phyloP scores from a whole-genome alignment of 2,329 filamentous ascomycete genomes.

The Elsinoe perseae region DNA sequence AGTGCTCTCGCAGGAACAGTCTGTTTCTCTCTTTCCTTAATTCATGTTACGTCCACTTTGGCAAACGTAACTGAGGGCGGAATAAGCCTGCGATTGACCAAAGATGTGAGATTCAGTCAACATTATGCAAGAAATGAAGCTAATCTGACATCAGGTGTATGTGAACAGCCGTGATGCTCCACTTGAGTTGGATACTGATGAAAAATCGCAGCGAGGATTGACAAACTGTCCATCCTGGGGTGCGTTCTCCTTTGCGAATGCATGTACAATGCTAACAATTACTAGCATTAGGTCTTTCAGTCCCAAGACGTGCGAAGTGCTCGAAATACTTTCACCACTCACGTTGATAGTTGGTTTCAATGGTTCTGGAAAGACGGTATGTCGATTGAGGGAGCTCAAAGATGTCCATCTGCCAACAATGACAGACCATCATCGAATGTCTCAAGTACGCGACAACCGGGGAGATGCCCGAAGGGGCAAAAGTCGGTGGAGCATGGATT shows the following conservation, averaged over 20 bases:
- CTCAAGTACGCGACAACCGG: constrained; percentile 97
- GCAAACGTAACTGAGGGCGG: neutral
- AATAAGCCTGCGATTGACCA: neutral
- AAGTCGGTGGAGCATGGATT: constrained; percentile 82
- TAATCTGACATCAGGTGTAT: constrained; percentile 18
- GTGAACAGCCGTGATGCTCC: constrained; percentile 7
- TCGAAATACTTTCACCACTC: constrained; percentile 81
- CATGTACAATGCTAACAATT: constrained; percentile 12
- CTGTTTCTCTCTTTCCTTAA: neutral
- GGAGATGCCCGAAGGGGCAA: constrained; percentile 82
- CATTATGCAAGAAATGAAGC: neutral
- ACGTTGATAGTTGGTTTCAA: constrained; percentile 97
- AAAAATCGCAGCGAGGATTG: constrained; percentile 62
- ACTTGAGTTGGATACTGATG: constrained; percentile 1
- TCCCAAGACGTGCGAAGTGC: constrained; percentile 64
- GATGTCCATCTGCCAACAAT: constrained; percentile 23
- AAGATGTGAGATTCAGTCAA: constrained; percentile 16
- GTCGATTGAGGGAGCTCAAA: constrained; percentile 17
- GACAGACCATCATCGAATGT: constrained; percentile 84
- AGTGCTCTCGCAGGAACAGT: neutral
- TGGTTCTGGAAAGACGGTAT: constrained; percentile 85
- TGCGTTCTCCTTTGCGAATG: constrained; percentile 28
- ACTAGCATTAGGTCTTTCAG: constrained; percentile 74
- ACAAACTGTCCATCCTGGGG: constrained; percentile 81
- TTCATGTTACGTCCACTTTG: neutral